Conservation (phyloP, 2,329 filamentous ascomycete genomes). For the Aspergillus novoparasiticus region DNA sequence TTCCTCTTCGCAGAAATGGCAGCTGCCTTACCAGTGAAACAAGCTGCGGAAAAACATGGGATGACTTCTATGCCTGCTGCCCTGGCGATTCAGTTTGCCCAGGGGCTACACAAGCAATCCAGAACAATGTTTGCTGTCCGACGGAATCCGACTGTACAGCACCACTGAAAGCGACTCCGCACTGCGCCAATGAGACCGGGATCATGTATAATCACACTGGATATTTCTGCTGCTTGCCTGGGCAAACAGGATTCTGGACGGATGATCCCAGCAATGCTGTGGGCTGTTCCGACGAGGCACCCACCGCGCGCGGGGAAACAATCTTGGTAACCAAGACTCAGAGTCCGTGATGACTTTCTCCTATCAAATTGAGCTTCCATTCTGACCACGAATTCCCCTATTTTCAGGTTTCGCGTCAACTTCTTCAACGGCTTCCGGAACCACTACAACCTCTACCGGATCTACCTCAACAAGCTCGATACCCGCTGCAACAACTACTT, state of each 20-base stretch:
- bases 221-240: slow-evolving; percentile 27
- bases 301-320: slow-evolving; percentile 5
- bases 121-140: slow-evolving; percentile 23
- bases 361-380: not conserved
- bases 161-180: slow-evolving; percentile 17
- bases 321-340: not conserved
- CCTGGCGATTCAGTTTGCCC: slow-evolving; percentile 20
- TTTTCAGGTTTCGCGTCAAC: not conserved
- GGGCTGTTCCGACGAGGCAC: slow-evolving; percentile 17
- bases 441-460: not conserved
- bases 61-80: slow-evolving; percentile 22
- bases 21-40: slow-evolving; percentile 20
- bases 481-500: not conserved
- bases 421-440: not conserved
- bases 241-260: slow-evolving; percentile 15
- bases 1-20: slow-evolving; percentile 24
- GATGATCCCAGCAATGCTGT: slow-evolving; percentile 9
- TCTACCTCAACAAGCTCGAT: not conserved
- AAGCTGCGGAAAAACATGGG: slow-evolving; percentile 25
- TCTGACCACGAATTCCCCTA: not conserved
- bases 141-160: slow-evolving; percentile 18
- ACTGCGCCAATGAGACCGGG: slow-evolving; percentile 26
- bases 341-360: not conserved
- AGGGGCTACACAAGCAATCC: not conserved
- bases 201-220: slow-evolving; percentile 26